Base-by-base conservation (phyloP, 305 asterid species). In the Fraxinus ornus region DNA sequence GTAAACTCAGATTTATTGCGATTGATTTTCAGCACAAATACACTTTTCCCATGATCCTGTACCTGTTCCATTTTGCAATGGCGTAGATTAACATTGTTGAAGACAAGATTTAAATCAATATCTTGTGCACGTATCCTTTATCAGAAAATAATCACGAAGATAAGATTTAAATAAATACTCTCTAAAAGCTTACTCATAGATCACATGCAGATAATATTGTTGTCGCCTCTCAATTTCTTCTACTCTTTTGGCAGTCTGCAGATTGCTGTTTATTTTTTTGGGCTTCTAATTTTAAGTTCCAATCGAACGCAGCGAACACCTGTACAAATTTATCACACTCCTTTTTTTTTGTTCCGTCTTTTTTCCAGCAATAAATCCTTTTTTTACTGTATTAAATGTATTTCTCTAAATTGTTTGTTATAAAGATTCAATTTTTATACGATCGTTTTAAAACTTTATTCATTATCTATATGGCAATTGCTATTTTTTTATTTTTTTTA, bases 141-240 rank as follows among this genome's bases (percentile, higher is more conserved):
- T 52, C 62, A 47, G 19, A 62, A 21, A 62, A 8, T 24, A 8
- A 62, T 47, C 19, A 47, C 19, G 57, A 13, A 47, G 57, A 47
- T 13, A 47, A 47, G 57, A 47, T 13, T 13, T 49, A 49, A 13
- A 47, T 47, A 13, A 47, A 47, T 47, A 15, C 7, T 47, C 19
- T 4, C 21, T 49, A 49, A 49, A 49, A 15, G 21, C 60, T 49
- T 49, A 52, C 81, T 37, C 76, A 49, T 68, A n/a, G 74, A 75
- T 73, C 85, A 57, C 79, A 73, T 57, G 81, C 60, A 79, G 55
- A 8, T 39, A 57, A 37, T n/a, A 62, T 77, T 55, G 60, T 70
- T 83, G 70, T 78, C 77, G 79, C 22, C 76, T 83, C 79, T 37
- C 15, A 62, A 26, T 5, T 73, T 70, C 77, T 71, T 3, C 21